A percentile compares a stretch with the other conserved stretches of the same genome.
Conservation (phyloP, 1,284 basidiomycete genomes). For the Ustilago bromivora region DNA sequence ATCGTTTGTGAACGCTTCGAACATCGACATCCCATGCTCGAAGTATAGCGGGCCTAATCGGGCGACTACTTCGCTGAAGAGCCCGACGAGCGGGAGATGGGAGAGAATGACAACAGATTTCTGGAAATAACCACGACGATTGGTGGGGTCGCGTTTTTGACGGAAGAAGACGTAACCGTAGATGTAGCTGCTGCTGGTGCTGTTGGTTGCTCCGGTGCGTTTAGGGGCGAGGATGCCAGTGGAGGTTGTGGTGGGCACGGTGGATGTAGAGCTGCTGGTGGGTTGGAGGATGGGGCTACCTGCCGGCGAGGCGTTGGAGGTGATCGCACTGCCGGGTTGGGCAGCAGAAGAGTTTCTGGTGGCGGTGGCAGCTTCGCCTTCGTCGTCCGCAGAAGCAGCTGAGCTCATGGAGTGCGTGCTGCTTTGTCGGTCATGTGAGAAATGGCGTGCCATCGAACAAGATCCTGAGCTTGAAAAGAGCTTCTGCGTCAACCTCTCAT, state of each 20-base stretch:
- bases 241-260: conserved; percentile 3
- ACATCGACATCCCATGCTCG: conserved; percentile 63
- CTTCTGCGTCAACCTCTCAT: conserved; percentile 45
- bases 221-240: conserved; percentile 8
- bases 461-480: conserved; percentile 39
- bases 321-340: background rate
- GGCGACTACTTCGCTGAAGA: conserved; percentile 80
- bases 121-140: conserved; percentile 70
- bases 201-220: conserved; percentile 30
- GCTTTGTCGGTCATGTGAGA: conserved; percentile 44
- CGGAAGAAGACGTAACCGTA: conserved; percentile 69
- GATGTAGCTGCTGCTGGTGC: conserved; percentile 64
- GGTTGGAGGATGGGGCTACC: conserved; percentile 12
- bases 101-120: conserved; percentile 88
- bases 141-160: conserved; percentile 62
- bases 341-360: background rate
- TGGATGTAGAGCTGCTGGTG: background rate
- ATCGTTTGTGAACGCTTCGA: conserved; percentile 62
- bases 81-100: conserved; percentile 82
- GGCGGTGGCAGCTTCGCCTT: background rate
- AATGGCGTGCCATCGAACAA: conserved; percentile 33
- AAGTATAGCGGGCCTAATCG: conserved; percentile 75
- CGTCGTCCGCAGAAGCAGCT: conserved; percentile 34
- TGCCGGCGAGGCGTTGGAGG: conserved; percentile 10
- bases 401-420: conserved; percentile 37